Percentiles rank a stretch among this genome's conserved stretches.
phyloP scores from a whole-genome alignment of 139 green algal species.

The Closterium sp. region DNA sequence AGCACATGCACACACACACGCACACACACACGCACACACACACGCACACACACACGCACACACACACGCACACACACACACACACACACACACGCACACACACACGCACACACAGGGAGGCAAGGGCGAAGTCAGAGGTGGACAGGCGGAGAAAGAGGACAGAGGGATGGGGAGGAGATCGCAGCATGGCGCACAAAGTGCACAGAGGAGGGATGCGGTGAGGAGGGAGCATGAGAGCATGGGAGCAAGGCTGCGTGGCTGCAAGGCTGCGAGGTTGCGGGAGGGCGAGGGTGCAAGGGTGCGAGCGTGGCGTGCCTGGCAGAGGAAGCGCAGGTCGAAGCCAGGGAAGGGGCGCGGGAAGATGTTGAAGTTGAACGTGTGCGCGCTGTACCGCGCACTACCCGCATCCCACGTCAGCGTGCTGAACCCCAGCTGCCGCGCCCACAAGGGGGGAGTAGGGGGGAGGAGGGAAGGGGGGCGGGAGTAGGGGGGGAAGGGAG shows the following conservation, averaged over 20 bases:
- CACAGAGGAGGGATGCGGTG: neutral
- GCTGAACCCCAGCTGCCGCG: slow-evolving; percentile 13
- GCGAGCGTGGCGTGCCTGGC: slow-evolving; percentile 7
- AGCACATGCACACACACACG: neutral
- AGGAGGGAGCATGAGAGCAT: neutral
- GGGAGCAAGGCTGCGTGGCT: neutral
- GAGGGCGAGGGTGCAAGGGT: neutral
- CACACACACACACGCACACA: neutral
- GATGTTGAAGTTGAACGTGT: slow-evolving; percentile 49
- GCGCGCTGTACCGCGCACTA: neutral
- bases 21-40: neutral
- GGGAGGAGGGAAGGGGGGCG: too few species aligned
- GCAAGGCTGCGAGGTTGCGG: neutral
- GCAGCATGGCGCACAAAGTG: too few species aligned
- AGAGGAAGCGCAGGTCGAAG: slow-evolving; percentile 42
- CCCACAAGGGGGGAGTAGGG: neutral
- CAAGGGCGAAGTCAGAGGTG: neutral
- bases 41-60: neutral
- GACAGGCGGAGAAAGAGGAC: neutral
- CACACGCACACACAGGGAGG: neutral
- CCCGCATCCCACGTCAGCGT: neutral
- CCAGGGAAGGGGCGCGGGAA: slow-evolving; percentile 31
- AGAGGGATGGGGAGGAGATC: too few species aligned
- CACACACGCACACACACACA: neutral
- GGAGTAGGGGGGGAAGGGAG: neutral